Evolutionary conservation across 768 basidiomycete species (phyloP), one percentile per base, ranked within the genome.

Genomic region (Pleurotus pulmonarius): DNA sequence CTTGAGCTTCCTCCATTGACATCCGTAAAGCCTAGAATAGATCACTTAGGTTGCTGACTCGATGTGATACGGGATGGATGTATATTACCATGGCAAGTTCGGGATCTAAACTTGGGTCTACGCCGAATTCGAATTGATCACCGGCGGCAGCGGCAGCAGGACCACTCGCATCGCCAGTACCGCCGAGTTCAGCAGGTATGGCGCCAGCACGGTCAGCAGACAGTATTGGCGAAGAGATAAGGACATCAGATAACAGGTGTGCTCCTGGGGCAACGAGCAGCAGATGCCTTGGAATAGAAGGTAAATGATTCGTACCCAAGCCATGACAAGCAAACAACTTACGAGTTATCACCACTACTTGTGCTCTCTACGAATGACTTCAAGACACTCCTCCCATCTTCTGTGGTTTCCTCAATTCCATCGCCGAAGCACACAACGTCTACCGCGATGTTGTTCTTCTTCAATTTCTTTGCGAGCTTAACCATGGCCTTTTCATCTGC

Each of bases 401-500:
- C 86, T 13, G 68, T 69, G 4, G 75, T 71, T 65, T 85, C 83
- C 66, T 88, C 89, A 45, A 94, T 90, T 4, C 86, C 90, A 63
- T 96, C 95, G 1, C 96, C 96, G 70, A 93, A 98, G 4, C 83
- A 83, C 25, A 98, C 77, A 49, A 98, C 78, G 70, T 99, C 97
- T 22, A 98, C 81, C 1, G 95, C 92, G 43, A 99, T 94, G 64
- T 98, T 99, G 70, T 98, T 98, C 86, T 99, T 99, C 81, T 98
- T 98, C 59, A 99, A 79, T 71, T 94, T 97, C 79, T 95, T 97
- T 8, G 95, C 97, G 37, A 99, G 82, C 68, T 86, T 88, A 62
- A 90, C 76, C 82, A 95, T 87, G 54, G 79, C 78, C 63, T 88
- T 86, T 67, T 92, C 90, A 57, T 91, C 87, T 9, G 87, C 83